Evolutionary conservation across 768 basidiomycete genomes (phyloP), one percentile per base, ranked within the genome.

Genomic region (Tricholoma furcatifolium): DNA sequence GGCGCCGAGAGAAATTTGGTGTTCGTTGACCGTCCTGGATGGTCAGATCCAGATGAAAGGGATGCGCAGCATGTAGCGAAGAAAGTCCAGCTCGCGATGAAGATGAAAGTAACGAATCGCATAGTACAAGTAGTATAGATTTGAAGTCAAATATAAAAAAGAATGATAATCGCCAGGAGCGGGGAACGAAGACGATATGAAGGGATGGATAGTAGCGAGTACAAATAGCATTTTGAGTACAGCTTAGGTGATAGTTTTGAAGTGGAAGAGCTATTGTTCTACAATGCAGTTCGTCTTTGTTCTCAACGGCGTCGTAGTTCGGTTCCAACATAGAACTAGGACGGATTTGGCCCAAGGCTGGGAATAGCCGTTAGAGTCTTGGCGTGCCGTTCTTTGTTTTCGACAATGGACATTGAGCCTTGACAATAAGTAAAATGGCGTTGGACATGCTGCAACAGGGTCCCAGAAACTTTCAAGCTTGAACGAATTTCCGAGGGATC

Each of bases 41-140:
- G 53, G 27, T 43, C 14, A 18, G 14, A 18, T 38, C 35, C 14
- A 18, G 14, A 18, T 38, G 31, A 43, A n/a, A 41, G 18, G 11
- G 47, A 54, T 54, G 53, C 53, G 24, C 34, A 42, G 32, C 46
- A 54, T 14, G 7, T 11, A 21, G 47, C 43, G 40, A 47, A 50
- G 15, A 43, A 42, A 43, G 49, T n/a, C 41, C 49, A 50, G 49
- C 49, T 42, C 24, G 41, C 18, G 11, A 43, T 43, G 12, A 43
- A 42, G 11, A 43, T 43, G 12, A 43, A 42, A 32, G 39, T 10
- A 3, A 43, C 4, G 14, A 20, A 35, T 27, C 40, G 39, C 49
- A 50, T 50, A 17, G 10, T n/a, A 32, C 20, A 10, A 43, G n/a
- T n/a, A 43, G 27, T 27, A 27, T 12, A 43, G 42, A 43, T 11